Evolutionary conservation across 129 eudicot species (phyloP).

Genomic region (Artemisia argyi): DNA sequence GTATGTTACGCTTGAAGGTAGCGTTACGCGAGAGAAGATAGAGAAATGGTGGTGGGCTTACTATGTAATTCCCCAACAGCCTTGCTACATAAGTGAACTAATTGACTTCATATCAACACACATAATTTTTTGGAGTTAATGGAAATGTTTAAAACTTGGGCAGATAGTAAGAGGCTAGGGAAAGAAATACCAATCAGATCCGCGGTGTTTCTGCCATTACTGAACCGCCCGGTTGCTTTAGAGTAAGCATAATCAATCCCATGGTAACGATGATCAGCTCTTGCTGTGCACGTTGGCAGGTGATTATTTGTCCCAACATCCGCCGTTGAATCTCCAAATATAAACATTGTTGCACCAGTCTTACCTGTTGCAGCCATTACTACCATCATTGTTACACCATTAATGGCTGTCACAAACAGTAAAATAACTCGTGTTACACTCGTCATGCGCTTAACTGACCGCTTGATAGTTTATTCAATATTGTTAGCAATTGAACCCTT

Average conservation of each 20-base stretch:
- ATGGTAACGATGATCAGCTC: constrained; percentile 42
- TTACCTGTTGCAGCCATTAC: constrained; percentile 12
- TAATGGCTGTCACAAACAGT: constrained; percentile 8
- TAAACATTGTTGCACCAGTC: constrained; percentile 22
- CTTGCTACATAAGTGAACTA: constrained; percentile 23
- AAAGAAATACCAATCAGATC: constrained; percentile 43
- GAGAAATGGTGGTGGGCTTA: constrained; percentile 57
- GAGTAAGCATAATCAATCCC: constrained; percentile 55
- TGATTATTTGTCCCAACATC: constrained; percentile 62
- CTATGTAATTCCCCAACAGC: constrained; percentile 33
- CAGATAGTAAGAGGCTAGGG: not conserved
- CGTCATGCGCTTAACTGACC: constrained; percentile 6
- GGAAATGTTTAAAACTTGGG: not conserved
- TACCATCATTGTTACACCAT: constrained; percentile 5
- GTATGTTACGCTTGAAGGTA: constrained; percentile 32
- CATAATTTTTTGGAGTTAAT: not conserved
- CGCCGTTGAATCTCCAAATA: constrained; percentile 54
- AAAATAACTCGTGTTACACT: constrained; percentile 6
- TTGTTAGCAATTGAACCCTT: constrained; percentile 10
- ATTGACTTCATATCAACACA: not conserved
- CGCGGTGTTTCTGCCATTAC: constrained; percentile 45
- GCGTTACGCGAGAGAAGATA: constrained; percentile 20
- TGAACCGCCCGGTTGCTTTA: constrained; percentile 49
- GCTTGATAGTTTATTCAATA: not conserved
- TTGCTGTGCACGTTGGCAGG: constrained; percentile 28